Conservation (phyloP, 768 basidiomycete species). For the Suillus plorans region DNA sequence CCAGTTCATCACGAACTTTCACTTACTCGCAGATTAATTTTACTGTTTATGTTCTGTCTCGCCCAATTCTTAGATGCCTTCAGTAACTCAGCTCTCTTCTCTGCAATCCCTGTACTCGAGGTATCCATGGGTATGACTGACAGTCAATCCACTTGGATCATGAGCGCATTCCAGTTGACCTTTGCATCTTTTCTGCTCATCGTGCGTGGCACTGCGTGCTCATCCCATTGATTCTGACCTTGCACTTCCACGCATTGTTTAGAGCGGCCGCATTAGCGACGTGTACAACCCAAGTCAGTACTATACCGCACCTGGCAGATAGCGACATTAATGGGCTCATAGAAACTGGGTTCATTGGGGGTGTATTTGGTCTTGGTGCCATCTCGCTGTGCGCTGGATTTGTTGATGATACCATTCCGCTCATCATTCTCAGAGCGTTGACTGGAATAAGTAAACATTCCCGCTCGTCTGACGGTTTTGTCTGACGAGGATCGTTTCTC, state of each 20-base stretch:
- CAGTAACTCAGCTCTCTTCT: slow-evolving; percentile 40
- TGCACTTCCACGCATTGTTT: background rate
- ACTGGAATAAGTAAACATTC: slow-evolving; percentile 42
- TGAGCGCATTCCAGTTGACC: slow-evolving; percentile 41
- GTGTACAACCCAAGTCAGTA: slow-evolving; percentile 41
- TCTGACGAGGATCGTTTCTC: slow-evolving; percentile 12
- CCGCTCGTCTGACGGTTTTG: background rate
- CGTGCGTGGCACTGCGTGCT: slow-evolving; percentile 29
- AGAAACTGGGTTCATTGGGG: slow-evolving; percentile 43
- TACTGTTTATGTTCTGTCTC: slow-evolving; percentile 39
- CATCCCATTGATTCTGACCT: slow-evolving; percentile 1
- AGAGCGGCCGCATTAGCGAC: slow-evolving; percentile 41
- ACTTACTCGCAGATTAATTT: slow-evolving; percentile 23
- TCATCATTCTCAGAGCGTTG: slow-evolving; percentile 52
- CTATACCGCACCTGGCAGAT: background rate
- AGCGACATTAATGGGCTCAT: background rate
- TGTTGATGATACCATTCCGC: slow-evolving; percentile 40
- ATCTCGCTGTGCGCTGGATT: slow-evolving; percentile 50
- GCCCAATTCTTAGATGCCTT: slow-evolving; percentile 46
- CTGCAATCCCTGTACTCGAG: slow-evolving; percentile 38
- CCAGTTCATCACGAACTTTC: slow-evolving; percentile 17
- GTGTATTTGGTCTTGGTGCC: slow-evolving; percentile 41
- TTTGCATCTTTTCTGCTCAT: slow-evolving; percentile 44
- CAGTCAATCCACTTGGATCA: slow-evolving; percentile 38
- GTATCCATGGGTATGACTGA: slow-evolving; percentile 17